phyloP scores from a whole-genome alignment of 495 filamentous ascomycete genomes.

The Penicillium fimorum region DNA sequence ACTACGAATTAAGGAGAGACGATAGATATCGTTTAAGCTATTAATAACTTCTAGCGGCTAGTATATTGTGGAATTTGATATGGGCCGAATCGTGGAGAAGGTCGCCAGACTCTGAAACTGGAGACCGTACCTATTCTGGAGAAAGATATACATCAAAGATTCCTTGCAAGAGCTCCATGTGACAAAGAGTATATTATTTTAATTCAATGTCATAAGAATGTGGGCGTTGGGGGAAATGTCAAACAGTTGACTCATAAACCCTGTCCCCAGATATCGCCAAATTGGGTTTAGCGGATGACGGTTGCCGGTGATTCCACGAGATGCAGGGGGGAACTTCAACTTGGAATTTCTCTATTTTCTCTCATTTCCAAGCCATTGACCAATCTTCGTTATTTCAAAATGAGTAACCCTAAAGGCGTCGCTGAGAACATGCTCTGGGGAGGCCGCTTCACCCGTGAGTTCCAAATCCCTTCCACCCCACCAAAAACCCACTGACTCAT shows the following conservation, averaged over 20 bases:
- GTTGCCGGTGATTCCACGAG: constrained; percentile 10
- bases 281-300: constrained; percentile 27
- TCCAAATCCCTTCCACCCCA: constrained; percentile 11
- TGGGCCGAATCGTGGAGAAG: no score
- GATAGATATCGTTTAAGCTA: no score
- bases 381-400: constrained; percentile 23
- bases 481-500: constrained; percentile 23
- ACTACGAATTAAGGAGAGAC: no score
- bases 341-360: constrained; percentile 5
- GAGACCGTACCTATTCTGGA: no score
- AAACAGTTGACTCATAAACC: neutral
- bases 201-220: no score
- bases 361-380: constrained; percentile 15
- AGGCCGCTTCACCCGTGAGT: constrained; percentile 73
- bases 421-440: constrained; percentile 74
- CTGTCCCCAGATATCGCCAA: constrained; percentile 11
- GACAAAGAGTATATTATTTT: neutral
- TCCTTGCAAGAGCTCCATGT: neutral
- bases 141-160: no score
- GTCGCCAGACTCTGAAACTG: no score
- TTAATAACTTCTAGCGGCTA: no score
- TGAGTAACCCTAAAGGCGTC: constrained; percentile 44
- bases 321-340: constrained; percentile 9
- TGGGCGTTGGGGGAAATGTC: neutral
- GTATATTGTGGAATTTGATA: no score